phyloP scores from a whole-genome alignment of 345 rosid species.

The Syzygium aromaticum region DNA sequence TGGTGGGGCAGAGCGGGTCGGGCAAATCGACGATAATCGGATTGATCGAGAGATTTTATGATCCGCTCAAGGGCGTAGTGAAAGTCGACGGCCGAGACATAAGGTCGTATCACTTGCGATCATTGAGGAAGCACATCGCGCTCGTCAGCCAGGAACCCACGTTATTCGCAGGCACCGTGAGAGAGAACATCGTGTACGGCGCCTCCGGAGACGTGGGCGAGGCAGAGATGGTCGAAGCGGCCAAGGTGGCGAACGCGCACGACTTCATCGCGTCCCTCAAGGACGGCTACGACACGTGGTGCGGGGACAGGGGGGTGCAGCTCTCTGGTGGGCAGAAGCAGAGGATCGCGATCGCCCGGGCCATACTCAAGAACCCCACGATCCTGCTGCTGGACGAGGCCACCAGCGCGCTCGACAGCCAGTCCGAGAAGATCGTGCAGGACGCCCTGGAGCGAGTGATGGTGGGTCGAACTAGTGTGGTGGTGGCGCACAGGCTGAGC shows the following conservation, averaged over 20 bases:
- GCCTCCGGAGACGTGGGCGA: slow-evolving; percentile 20
- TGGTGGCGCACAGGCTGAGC: slow-evolving; percentile 64
- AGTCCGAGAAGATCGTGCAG: slow-evolving; percentile 55
- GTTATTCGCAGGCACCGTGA: slow-evolving; percentile 47
- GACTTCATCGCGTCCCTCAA: slow-evolving; percentile 45
- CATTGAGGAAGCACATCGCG: slow-evolving; percentile 53
- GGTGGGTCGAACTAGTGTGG: slow-evolving; percentile 65
- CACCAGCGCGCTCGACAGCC: slow-evolving; percentile 62
- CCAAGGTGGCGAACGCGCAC: slow-evolving; percentile 57
- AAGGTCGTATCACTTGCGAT: slow-evolving; percentile 34
- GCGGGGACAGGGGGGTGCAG: slow-evolving; percentile 60
- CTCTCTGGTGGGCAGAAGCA: slow-evolving; percentile 74
- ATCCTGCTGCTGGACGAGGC: slow-evolving; percentile 59
- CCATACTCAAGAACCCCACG: slow-evolving; percentile 43
- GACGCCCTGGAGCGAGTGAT: slow-evolving; percentile 56
- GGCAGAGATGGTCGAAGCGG: slow-evolving; percentile 42
- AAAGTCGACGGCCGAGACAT: slow-evolving; percentile 51
- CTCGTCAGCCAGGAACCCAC: slow-evolving; percentile 79
- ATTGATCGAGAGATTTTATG: slow-evolving; percentile 57
- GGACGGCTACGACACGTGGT: slow-evolving; percentile 50
- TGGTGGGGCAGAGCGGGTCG: slow-evolving; percentile 77
- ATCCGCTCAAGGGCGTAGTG: slow-evolving; percentile 41
- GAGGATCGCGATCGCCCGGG: slow-evolving; percentile 58
- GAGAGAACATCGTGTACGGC: slow-evolving; percentile 59
- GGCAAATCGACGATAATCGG: slow-evolving; percentile 74